Conservation (phyloP, 441 rosid genomes). For the Populus hybrid region DNA sequence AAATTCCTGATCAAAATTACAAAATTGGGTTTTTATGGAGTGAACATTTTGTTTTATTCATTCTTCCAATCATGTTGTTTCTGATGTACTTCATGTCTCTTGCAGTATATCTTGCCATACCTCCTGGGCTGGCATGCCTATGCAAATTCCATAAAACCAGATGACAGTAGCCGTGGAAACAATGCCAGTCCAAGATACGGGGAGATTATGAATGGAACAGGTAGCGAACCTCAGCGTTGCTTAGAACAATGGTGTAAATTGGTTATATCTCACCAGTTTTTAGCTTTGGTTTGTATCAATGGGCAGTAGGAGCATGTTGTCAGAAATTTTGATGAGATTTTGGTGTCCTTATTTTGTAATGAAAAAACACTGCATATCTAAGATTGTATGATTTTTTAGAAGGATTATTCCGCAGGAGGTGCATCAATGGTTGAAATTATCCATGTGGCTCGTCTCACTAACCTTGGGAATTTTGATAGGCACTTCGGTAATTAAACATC, state of each 20-base stretch:
- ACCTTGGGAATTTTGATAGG: not conserved
- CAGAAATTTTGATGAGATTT: not conserved
- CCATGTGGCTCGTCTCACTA: no score
- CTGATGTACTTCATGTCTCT: constrained; percentile 6
- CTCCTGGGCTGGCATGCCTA: constrained; percentile 87
- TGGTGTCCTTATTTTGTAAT: not conserved
- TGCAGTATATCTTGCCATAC: constrained; percentile 82
- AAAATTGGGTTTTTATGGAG: not conserved
- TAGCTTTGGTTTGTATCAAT: not conserved
- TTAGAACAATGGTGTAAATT: not conserved
- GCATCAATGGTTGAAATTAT: not conserved
- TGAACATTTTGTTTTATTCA: not conserved
- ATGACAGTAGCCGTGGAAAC: constrained; percentile 37
- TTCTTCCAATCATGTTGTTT: not conserved
- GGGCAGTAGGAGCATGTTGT: not conserved
- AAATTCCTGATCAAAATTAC: not conserved
- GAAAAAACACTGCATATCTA: not conserved
- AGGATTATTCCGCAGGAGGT: not conserved
- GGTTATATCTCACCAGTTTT: not conserved
- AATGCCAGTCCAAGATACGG: constrained; percentile 55
- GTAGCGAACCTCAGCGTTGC: constrained; percentile 26
- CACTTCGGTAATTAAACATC: not conserved
- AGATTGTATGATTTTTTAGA: not conserved
- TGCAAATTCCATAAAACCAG: constrained; percentile 55
- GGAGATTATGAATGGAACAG: constrained; percentile 79